Evolutionary conservation across 2,329 filamentous ascomycete species (phyloP), one percentile per base, ranked within the genome.

Genomic region (Exophiala sp.): DNA sequence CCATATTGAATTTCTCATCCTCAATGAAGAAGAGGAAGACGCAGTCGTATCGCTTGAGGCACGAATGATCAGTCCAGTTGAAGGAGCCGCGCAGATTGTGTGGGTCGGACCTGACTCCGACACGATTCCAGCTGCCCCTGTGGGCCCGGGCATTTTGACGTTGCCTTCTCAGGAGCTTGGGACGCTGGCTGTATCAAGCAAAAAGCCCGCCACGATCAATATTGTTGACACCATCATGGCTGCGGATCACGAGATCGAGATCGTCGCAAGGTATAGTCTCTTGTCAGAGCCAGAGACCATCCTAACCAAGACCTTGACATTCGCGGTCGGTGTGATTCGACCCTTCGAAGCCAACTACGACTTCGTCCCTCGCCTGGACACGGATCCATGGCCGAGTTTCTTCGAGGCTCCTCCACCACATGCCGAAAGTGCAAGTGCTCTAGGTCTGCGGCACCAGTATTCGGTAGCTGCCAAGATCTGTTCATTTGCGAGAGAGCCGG

Each of bases 291-390:
- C 82, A 0, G 84, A 86, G 43, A 95, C 89, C 1, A 83, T 85
- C 1, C 85, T 97, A 32, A 81, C 83, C 30, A 91, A 94, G 66
- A 80, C 78, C 1, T 70, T 85, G 18, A 75, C 80, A 1, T 76
- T 86, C 32, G 82, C 84, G 46, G 67, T 97, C 3, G 78, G 81
- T 30, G 78, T 96, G 48, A 81, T 88, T 46, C 83, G 82, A 43
- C 88, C 91, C 0, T 97, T 98, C 61, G 89, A 95, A 68, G 87
- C 89, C 13, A 93, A 86, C 62, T 96, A 95, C 66, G 88, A 94
- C 55, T 81, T 97, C 55, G 76, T 83, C 10, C 89, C 93, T 9
- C 79, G 85, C 8, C 73, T 95, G 2, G 85, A 96, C 65, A 68
- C 77, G 0, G 83, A 85, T 42, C 75, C 81, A 2, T 98, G 93